These are phyloP conservation scores for Hypoxylon sp. DNA, from an alignment of 2,329 filamentous ascomycete species.

Conservation along the genomic window DNA sequence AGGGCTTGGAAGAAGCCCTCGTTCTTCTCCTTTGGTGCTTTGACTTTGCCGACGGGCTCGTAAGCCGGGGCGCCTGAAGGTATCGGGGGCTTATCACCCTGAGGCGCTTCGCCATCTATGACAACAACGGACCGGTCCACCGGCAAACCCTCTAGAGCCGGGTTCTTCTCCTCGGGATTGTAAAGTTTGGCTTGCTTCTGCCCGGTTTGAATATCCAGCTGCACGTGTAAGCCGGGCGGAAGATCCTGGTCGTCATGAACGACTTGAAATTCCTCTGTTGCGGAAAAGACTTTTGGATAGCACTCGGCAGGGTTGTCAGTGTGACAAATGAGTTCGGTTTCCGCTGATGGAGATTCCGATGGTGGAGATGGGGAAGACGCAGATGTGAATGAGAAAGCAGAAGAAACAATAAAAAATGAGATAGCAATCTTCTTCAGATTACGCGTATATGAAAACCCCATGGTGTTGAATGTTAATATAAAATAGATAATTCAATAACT, in stretches of 20 bases:
- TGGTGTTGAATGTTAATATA: slow-evolving; percentile 28
- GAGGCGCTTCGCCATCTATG: slow-evolving; percentile 64
- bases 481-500: slow-evolving; percentile 1
- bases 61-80: slow-evolving; percentile 69
- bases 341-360: slow-evolving; percentile 56
- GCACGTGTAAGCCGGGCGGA: slow-evolving; percentile 75
- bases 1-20: slow-evolving; percentile 65
- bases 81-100: slow-evolving; percentile 54
- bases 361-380: slow-evolving; percentile 52
- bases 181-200: slow-evolving; percentile 77
- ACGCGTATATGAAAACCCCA: slow-evolving; percentile 40
- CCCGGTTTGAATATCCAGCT: slow-evolving; percentile 75
- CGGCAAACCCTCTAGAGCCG: slow-evolving; percentile 65
- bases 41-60: slow-evolving; percentile 70
- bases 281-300: slow-evolving; percentile 75
- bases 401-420: slow-evolving; percentile 36
- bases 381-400: slow-evolving; percentile 48
- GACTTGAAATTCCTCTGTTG: slow-evolving; percentile 75
- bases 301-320: slow-evolving; percentile 72
- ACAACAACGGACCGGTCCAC: slow-evolving; percentile 68
- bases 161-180: slow-evolving; percentile 67
- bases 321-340: slow-evolving; percentile 75
- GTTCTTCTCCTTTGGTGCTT: slow-evolving; percentile 62
- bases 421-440: slow-evolving; percentile 37
- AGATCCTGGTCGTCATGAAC: slow-evolving; percentile 76